Evolutionary conservation across 768 basidiomycete species (phyloP), one percentile per base, ranked within the genome.

Genomic region (Astraeus odoratus): DNA sequence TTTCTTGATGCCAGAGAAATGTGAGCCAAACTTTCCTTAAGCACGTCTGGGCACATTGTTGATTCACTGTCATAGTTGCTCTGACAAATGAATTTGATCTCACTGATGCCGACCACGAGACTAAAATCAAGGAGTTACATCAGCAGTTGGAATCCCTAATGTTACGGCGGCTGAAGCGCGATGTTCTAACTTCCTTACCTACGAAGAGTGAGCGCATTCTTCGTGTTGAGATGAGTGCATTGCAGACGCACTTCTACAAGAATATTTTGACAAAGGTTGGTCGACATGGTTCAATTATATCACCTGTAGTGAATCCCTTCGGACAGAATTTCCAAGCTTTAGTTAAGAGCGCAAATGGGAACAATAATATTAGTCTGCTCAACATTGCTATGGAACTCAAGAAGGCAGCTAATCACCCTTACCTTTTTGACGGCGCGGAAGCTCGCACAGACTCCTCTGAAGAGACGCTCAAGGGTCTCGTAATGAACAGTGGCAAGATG

Each of bases 301-400:
- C 29, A 35, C 29, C 39, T 5, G 42, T 44, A 39, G 51, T 43
- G 33, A 50, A 25, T 22, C 48, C 3, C 49, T 18, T 6, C 46
- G 20, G 19, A 39, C 53, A 94, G 88, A 99, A 99, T 65, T 99
- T 95, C 64, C 77, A 83, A 56, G 96, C 86, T 16, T 73, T 99
- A 36, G 77, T 89, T 52, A 94, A 93, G 72, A 88, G 88, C 54
- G 84, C 89, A 6, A 82, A 86, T 56, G 90, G 84, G 39, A 85
- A 86, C 60, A 81, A 81, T 66, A 93, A 90, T 63, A 95, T 93
- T 65, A 97, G 88, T 61, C 68, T 99, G 60, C 79, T 99, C 61
- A 99, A 99, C 61, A 95, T 99, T 43, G 95, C 95, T 1, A 96
- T 99, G 94, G 96, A 98, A 63, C 73, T 98, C 40, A 98, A 98